phyloP scores from a whole-genome alignment of 2,329 filamentous ascomycete species.

The Nigrospora oryzae region DNA sequence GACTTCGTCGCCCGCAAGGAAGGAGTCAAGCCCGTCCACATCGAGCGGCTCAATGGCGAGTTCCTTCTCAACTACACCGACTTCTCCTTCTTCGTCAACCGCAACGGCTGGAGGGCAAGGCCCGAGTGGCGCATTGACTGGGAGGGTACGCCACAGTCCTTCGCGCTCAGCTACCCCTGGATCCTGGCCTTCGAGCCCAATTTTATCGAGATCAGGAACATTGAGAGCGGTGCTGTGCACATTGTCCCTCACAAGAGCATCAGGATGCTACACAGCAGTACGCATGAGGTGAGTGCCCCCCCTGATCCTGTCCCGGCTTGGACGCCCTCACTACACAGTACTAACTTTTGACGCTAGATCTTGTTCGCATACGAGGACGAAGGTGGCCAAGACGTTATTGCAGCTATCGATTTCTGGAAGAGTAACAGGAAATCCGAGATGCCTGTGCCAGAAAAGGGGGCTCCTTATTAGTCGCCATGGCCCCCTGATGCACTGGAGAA shows the following conservation, averaged over 20 bases:
- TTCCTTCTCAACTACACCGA: conserved; percentile 98
- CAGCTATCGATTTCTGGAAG: conserved; percentile 95
- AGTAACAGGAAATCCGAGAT: conserved; percentile 36
- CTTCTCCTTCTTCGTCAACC: conserved; percentile 98
- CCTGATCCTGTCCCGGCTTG: conserved; percentile 6
- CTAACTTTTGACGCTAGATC: conserved; percentile 51
- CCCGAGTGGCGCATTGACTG: conserved; percentile 97
- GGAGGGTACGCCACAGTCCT: conserved; percentile 88
- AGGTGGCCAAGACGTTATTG: conserved; percentile 83
- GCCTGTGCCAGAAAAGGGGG: conserved; percentile 4
- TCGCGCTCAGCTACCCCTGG: conserved; percentile 93
- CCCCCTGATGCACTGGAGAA: too few species aligned
- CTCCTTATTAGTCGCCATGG: background rate
- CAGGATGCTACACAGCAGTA: conserved; percentile 93
- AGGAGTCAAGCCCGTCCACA: conserved; percentile 89
- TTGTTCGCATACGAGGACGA: conserved; percentile 97
- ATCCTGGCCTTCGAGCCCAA: conserved; percentile 95
- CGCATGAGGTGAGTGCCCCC: conserved; percentile 68
- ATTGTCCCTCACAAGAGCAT: conserved; percentile 96
- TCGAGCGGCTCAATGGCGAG: conserved; percentile 92
- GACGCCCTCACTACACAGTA: conserved; percentile 13
- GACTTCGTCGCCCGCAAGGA: conserved; percentile 95
- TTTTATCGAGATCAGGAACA: conserved; percentile 93
- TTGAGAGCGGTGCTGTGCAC: conserved; percentile 89
- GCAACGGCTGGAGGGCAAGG: conserved; percentile 92